Evolutionary conservation across 768 basidiomycete species (phyloP), one percentile per base, ranked within the genome.

Genomic region (Pulveroboletus sp.): DNA sequence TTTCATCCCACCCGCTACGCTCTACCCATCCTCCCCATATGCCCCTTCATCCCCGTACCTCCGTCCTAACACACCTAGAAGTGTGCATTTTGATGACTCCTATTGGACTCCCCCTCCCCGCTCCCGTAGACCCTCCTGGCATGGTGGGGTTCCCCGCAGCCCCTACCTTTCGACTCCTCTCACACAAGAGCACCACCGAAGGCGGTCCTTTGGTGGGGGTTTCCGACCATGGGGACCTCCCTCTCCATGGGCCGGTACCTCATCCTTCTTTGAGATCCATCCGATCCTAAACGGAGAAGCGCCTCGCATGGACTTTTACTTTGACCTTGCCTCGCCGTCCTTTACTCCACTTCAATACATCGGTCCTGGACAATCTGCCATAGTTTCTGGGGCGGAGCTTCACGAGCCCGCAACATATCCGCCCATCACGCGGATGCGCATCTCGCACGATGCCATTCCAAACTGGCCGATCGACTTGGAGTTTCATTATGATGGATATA

Each of bases 381-480:
- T 70, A 0, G 59, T 86, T 3, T 60, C 75, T 0, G 44, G 56
- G 0, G 76, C 78, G 1, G 76, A 82, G 28, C 69, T 85, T 9
- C 50, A 49, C 2, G 71, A 82, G 62, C 69, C 74, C 4, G 84
- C 82, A 15, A 82, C 81, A 8, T 70, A 78, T 56, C 85, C 85
- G 0, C 64, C 75, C 0, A 63, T 80, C 43, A 75, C 73, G 9
- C 72, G 69, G 32, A 73, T 86, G 57, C 73, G 76, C n/a, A 80
- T 88, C 58, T 59, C 73, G 1, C 80, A 77, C 58, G 81, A 86
- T 44, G 54, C 59, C 14, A 71, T 83, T 43, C 79, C 81, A 0
- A 58, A 75, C n/a, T 86, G 84, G 83, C 78, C 81, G 12, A 72
- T 86, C 46, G 74, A 78, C 50, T 63, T 86, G 43, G 68, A 73